Percentiles rank a stretch among this genome's conserved stretches.
Conservation (phyloP, 2,329 filamentous ascomycete species). For the Talaromyces marneffei region DNA sequence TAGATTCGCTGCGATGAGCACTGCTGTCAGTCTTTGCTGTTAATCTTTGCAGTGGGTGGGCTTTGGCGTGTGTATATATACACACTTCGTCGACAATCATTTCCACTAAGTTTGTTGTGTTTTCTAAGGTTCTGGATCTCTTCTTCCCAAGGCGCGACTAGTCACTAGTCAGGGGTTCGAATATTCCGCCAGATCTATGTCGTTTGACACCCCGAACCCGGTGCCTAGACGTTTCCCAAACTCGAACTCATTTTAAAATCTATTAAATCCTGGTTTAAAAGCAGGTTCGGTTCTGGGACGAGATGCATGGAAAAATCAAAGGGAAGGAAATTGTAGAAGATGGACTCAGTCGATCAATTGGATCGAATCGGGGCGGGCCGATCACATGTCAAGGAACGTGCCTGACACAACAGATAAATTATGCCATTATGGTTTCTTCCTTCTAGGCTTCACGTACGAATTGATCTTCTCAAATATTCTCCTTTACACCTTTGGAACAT, state of each 20-base stretch:
- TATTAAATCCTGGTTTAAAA: neutral
- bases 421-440: no score
- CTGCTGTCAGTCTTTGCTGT: no score
- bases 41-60: neutral
- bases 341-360: neutral
- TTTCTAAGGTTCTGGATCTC: neutral
- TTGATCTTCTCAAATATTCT: neutral
- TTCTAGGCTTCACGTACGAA: neutral
- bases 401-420: slow-evolving; percentile 15
- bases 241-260: no score
- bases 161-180: neutral
- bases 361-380: neutral
- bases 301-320: neutral
- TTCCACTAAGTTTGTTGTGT: neutral
- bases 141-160: neutral
- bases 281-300: neutral
- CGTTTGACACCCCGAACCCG: no score
- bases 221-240: no score
- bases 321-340: neutral
- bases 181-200: neutral
- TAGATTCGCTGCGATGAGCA: no score
- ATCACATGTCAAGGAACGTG: slow-evolving; percentile 17
- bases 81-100: neutral
- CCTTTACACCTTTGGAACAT: neutral
- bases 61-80: neutral